Base-by-base conservation (phyloP, 495 filamentous ascomycete species). In the Cladorrhinum samala region DNA sequence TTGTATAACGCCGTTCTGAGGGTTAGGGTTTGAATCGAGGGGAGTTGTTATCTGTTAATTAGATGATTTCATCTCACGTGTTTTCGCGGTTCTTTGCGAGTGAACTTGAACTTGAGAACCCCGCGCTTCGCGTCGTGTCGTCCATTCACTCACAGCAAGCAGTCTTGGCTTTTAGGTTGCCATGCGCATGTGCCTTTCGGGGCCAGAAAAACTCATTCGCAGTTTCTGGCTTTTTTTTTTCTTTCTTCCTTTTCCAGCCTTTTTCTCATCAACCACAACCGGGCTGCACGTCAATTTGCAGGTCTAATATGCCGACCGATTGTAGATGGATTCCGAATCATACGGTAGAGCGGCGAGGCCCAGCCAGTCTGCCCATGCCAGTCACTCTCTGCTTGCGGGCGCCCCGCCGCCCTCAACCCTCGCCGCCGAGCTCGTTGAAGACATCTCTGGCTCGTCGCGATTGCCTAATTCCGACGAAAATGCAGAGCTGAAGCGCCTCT, bases 401-500 rank as follows among this genome's bases (percentile, higher is more conserved):
- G 60, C 36, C 9, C 76, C 78, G 46, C 81, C 84, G 21, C 81
- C 83, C 17, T 87, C 86, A n/a, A 85, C 84, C 30, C 68, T 89
- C 52, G 83, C 85, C 23, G 82, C 81, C 9, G 81, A 85, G 51
- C 74, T 89, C 50, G 83, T 81, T 47, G 73, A 77, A 56, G 76
- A 75, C 57, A 71, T 83, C 49, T 73, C 78, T 13, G 27, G 27
- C 27, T 63, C 71, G 38, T 40, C 67, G 25, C 63, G 63, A 24
- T 70, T 66, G 16, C 67, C 67, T 19, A 64, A 66, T 13, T 64
- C 72, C 14, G 73, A 75, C 55, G 72, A 73, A 50, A 70, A 58
- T 17, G 57, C 61, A 41, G 73, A 76, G 49, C 58, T 76, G 23
- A 73, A 73, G 58, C 67, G 55, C 8, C 60, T 76, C 24, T 70